phyloP scores from a whole-genome alignment of 2,329 filamentous ascomycete species.

The Aspergillus neotritici region DNA sequence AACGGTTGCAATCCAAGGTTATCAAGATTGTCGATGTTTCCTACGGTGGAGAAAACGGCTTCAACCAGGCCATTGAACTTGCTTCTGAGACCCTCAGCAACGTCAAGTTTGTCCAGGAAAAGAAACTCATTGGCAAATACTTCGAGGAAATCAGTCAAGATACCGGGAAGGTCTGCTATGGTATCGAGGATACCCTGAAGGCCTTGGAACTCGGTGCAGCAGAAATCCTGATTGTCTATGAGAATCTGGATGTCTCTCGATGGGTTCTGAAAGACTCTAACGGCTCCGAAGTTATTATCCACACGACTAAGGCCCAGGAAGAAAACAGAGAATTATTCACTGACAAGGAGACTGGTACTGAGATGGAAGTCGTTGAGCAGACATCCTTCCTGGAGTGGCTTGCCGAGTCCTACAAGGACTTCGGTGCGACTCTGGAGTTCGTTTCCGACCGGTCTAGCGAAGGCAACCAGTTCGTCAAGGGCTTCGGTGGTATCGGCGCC shows the following conservation, averaged over 20 bases:
- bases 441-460: slow-evolving; percentile 96
- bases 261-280: slow-evolving; percentile 79
- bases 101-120: slow-evolving; percentile 99
- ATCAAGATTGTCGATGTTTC: slow-evolving; percentile 99
- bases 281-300: slow-evolving; percentile 67
- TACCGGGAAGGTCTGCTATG: slow-evolving; percentile 93
- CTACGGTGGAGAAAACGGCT: slow-evolving; percentile 97
- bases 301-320: slow-evolving; percentile 86
- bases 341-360: slow-evolving; percentile 91
- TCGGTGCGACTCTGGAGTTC: slow-evolving; percentile 91
- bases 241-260: slow-evolving; percentile 92
- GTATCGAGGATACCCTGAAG: slow-evolving; percentile 95
- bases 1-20: slow-evolving; percentile 84
- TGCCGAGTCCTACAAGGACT: slow-evolving; percentile 96
- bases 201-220: slow-evolving; percentile 92
- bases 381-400: slow-evolving; percentile 99
- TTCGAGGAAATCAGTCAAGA: slow-evolving; percentile 99
- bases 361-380: slow-evolving; percentile 90
- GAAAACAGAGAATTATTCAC: slow-evolving; percentile 76
- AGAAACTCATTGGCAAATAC: slow-evolving; percentile 98
- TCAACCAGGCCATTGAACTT: slow-evolving; percentile 98
- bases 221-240: slow-evolving; percentile 91
- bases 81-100: slow-evolving; percentile 93
- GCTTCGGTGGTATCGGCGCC: slow-evolving; percentile 96
- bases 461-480: slow-evolving; percentile 99